Conservation (phyloP, 2,329 filamentous ascomycete genomes). For the Boeremia exigua region DNA sequence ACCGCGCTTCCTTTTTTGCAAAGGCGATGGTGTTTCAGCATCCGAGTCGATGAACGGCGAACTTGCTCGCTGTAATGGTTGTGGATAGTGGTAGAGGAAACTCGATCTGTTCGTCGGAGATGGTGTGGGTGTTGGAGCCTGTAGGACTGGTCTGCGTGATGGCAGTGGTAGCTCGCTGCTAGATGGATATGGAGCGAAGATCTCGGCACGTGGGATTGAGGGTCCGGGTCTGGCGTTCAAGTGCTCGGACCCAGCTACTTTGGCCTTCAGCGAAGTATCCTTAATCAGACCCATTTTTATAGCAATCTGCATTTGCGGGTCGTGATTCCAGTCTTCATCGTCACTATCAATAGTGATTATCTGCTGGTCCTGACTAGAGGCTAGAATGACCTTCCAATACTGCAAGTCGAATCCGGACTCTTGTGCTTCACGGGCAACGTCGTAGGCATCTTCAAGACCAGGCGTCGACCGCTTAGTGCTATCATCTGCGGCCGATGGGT, state of each 20-base stretch:
- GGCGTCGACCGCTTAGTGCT: slow-evolving; percentile 2
- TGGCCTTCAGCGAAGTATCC: background rate
- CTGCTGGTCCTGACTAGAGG: background rate
- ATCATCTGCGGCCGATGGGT: slow-evolving; percentile 8
- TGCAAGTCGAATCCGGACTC: slow-evolving; percentile 8
- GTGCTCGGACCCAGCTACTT: background rate
- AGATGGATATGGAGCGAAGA: no score
- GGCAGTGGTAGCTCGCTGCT: background rate
- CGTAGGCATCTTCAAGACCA: slow-evolving; percentile 21
- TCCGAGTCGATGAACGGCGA: background rate
- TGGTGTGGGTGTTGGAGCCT: background rate
- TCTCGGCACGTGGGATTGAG: background rate
- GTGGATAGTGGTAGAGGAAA: background rate
- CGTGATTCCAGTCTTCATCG: background rate
- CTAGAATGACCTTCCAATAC: slow-evolving; percentile 20
- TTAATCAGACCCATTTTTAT: background rate
- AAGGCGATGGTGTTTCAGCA: background rate
- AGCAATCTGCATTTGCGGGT: background rate
- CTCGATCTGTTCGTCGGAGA: no score
- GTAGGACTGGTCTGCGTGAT: background rate
- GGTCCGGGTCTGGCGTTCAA: background rate
- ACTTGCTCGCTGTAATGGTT: background rate
- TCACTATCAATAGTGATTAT: background rate
- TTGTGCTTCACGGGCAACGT: slow-evolving; percentile 1
- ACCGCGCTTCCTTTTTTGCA: background rate